Base-by-base conservation (phyloP, 495 filamentous ascomycete species). In the Glonium stellatum region DNA sequence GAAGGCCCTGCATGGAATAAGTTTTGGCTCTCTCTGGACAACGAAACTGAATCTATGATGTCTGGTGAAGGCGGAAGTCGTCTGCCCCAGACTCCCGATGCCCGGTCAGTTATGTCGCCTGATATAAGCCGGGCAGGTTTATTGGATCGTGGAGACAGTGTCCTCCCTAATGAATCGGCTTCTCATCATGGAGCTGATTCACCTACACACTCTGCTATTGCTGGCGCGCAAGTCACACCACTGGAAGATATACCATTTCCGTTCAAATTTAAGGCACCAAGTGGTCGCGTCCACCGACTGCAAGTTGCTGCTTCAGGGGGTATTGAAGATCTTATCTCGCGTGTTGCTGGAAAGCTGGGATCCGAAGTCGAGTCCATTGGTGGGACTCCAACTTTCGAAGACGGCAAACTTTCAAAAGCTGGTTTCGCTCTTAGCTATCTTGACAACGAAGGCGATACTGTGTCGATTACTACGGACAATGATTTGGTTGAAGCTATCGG, bases 241-340 rank as follows among this genome's bases (percentile, higher is more conserved):
- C 75, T 80, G 0, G 84, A 87, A 69, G 88, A 90, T 55, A 70
- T 78, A 11, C 89, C 93, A 0, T 99, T 97, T 76, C 82, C 92
- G 23, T 97, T 99, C 84, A 99, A 99, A 73, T 99, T 99, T 82
- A 97, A 99, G 77, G 92, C 93, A 4, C 93, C 95, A 15, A 93
- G 89, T 71, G 93, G 95, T 44, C 88, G 93, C 42, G 91, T 97
- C 25, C 95, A 97, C 73, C 84, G 95, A 41, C 78, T 97, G 9
- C 93, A 96, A 68, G 86, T 97, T 5, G 75, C 85, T 61, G 85
- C 90, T 11, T 80, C 86, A 42, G 82, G 86, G 49, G 93, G 93
- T 57, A 82, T 99, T 60, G 83, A 78, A 39, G 87, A 93, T 47
- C 82, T 99, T 39, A 85, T 97, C 35, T 73, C 80, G 25, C 84